Base-by-base conservation (phyloP, 139 green algal genomes). In the Micromonas commoda region DNA sequence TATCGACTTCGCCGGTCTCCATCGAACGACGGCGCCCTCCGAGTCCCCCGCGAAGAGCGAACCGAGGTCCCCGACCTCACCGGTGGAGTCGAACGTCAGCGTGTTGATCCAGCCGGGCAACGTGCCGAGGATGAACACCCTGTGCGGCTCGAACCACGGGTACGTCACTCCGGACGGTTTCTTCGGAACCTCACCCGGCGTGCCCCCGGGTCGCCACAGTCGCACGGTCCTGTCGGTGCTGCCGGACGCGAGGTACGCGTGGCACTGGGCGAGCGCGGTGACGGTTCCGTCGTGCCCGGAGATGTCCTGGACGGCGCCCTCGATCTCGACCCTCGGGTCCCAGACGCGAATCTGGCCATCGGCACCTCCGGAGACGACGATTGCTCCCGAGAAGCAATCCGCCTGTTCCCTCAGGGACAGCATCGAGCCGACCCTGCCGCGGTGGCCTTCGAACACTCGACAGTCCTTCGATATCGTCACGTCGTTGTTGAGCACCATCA, bases 221-320 rank as follows among this genome's bases (percentile, higher is more conserved):
- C 83, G 80, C 31, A 89, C 71, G 2, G 70, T 86, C 33, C 82
- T 67, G 82, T 92, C 88, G 19, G 86, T 91, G 64, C 77, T 85
- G 71, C 82, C 80, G 66, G 63, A 85, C 16, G 91, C 32, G 63
- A 92, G 81, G 77, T 84, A 85, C 39, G 80, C 66, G 3, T 67
- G 81, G 13, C 80, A 77, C 19, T 77, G 39, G 2, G 83, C 78
- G 2, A 92, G 39, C 37, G 51, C 68, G 2, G 85, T 89, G 45
- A 92, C 73, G 2, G 85, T 92, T 65, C 86, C 82, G 2, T 63
- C 78, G 81, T 92, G 88, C 2, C 84, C 85, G 35, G 84, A 80
- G 61, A 92, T 64, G 2, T 85, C 90, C 81, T 92, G 88, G 28
- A 88, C 45, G 45, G 9, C 9, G 9, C 16, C 16, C 9, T 57